Evolutionary conservation across 345 rosid species (phyloP), one percentile per base, ranked within the genome.

Genomic region (Hibiscus syriacus): DNA sequence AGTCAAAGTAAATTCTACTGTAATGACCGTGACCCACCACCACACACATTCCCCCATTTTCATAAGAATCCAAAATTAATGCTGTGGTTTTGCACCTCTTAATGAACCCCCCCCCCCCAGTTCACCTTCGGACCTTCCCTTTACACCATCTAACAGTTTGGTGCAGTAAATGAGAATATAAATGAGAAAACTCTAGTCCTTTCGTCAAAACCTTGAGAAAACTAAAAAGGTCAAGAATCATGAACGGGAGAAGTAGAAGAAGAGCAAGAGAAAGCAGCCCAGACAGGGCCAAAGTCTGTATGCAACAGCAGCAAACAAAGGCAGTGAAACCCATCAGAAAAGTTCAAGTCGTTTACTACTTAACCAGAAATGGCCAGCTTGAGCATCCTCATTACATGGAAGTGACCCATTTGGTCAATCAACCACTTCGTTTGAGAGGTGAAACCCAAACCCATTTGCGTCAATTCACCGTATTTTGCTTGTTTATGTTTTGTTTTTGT

Each of bases 381-480:
- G 96, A 92, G 66, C 98, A 92, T 45, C 98, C 98, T 46, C 98
- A 92, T 72, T 90, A 76, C 80, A 83, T 92, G 79, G 97, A 92
- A 78, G 85, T 92, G 58, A 48, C 87, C 61, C 81, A 71, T 75
- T 81, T 84, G 17, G 74, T 84, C 74, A 74, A 83, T 71, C 93
- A 84, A 17, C 93, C 81, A 34, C 98, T 92, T 73, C 93, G 97
- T 68, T 76, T 92, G 73, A 83, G 72, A 86, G 98, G 98, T 87
- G 58, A n/a, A 25, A 14, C 16, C 17, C 6, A 53, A 12, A 23
- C 49, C 49, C 49, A 13, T 45, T 45, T 13, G 4, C 2, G 17
- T 45, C n/a, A 16, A 4, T 45, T 20, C 39, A 29, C 4, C n/a
- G 2, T n/a, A 9, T 26, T 10, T 55, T 55, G 5, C 25, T 38